These are phyloP conservation scores for Beauveria caledonica DNA, from an alignment of 2,329 filamentous ascomycete species.

Conservation along the genomic window DNA sequence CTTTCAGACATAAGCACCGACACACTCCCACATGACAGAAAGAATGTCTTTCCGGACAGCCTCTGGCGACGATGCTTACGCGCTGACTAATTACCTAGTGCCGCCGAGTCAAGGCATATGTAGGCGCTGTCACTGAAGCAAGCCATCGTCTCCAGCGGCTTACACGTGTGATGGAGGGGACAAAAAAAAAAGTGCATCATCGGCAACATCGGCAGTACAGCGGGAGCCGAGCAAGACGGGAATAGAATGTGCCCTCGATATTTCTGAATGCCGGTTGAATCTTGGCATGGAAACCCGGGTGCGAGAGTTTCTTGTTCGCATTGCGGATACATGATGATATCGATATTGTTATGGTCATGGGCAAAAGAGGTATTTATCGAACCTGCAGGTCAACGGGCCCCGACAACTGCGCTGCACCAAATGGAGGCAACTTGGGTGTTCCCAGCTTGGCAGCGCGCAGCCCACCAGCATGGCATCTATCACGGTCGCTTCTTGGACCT, in stretches of 20 bases:
- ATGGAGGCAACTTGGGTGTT: not conserved
- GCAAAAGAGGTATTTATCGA: not conserved
- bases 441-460: not conserved
- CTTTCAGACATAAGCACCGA: not conserved
- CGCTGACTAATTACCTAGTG: not conserved
- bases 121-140: not conserved
- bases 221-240: not conserved
- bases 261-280: not conserved
- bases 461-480: not conserved
- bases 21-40: not conserved
- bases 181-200: no score
- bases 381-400: not conserved
- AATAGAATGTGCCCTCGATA: not conserved
- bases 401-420: not conserved
- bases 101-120: constrained; percentile 1
- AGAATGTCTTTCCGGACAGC: constrained; percentile 2
- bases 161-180: not conserved
- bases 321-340: not conserved
- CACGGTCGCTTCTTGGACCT: not conserved
- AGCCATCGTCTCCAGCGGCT: not conserved
- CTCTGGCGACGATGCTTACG: not conserved
- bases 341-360: not conserved
- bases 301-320: constrained; percentile 1
- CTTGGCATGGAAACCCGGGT: not conserved
- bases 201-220: not conserved